A percentile compares a stretch with the other conserved stretches of the same genome.
Conservation (phyloP, 2,329 filamentous ascomycete genomes). For the Plectosphaerella sp. region DNA sequence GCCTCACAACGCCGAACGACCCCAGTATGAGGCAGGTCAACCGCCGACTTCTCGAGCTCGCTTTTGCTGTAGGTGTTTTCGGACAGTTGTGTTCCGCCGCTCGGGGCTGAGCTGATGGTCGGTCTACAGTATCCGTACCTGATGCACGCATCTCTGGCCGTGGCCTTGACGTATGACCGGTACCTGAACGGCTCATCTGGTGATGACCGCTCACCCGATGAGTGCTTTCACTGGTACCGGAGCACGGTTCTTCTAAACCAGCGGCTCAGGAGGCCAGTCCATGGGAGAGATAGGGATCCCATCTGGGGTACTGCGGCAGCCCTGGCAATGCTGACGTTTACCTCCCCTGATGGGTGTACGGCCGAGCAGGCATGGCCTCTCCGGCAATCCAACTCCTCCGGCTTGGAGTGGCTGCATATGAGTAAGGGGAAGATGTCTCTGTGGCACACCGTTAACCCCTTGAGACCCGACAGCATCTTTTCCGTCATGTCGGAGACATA, state of each 20-base stretch:
- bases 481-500: slow-evolving; percentile 24
- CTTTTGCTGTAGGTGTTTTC: slow-evolving; percentile 29
- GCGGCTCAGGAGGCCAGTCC: slow-evolving; percentile 26
- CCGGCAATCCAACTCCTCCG: slow-evolving; percentile 13
- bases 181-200: slow-evolving; percentile 17
- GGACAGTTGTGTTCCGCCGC: not conserved
- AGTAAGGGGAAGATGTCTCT: slow-evolving; percentile 29
- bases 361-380: slow-evolving; percentile 29
- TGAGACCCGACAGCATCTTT: slow-evolving; percentile 30
- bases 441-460: slow-evolving; percentile 26
- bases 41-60: slow-evolving; percentile 27
- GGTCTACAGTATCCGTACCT: slow-evolving; percentile 32
- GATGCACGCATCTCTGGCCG: slow-evolving; percentile 40
- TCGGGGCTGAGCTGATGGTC: slow-evolving; percentile 6
- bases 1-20: slow-evolving; percentile 30
- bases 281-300: slow-evolving; percentile 31
- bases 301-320: slow-evolving; percentile 42
- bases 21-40: slow-evolving; percentile 31
- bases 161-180: slow-evolving; percentile 35
- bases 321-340: slow-evolving; percentile 33
- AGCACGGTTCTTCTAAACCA: slow-evolving; percentile 34
- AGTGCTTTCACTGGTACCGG: slow-evolving; percentile 38
- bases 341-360: slow-evolving; percentile 27
- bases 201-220: slow-evolving; percentile 24
- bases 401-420: slow-evolving; percentile 29